A percentile compares a stretch with the other conserved stretches of the same genome.
phyloP scores from a whole-genome alignment of 768 basidiomycete species.

The Candolleomyces aberdarensis region DNA sequence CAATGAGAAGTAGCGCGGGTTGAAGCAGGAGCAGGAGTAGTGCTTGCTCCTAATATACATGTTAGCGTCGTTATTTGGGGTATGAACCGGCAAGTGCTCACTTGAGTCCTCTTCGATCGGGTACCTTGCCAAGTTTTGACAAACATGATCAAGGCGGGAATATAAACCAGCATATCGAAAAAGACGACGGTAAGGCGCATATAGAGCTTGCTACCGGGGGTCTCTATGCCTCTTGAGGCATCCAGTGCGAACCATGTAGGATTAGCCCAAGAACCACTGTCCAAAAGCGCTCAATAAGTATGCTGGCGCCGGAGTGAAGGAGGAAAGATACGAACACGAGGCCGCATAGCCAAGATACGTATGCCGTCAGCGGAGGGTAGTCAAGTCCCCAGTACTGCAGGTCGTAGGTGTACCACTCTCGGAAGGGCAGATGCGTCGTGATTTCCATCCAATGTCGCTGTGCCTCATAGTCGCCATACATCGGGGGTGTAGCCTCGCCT shows the following conservation, averaged over 20 bases:
- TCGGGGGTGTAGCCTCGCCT: conserved; percentile 73
- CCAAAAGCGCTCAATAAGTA: not conserved
- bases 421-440: conserved; percentile 69
- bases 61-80: not conserved
- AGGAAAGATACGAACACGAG: conserved; percentile 49
- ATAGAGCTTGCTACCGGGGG: conserved; percentile 60
- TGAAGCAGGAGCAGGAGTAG: conserved; percentile 74
- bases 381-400: conserved; percentile 92
- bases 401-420: conserved; percentile 87
- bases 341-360: conserved; percentile 83
- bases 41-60: conserved; percentile 51
- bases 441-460: conserved; percentile 96
- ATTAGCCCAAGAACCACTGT: conserved; percentile 37
- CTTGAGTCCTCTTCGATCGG: conserved; percentile 78
- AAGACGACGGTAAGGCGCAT: conserved; percentile 77
- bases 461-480: conserved; percentile 92
- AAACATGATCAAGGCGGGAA: conserved; percentile 71
- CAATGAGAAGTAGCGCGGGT: conserved; percentile 80
- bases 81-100: conserved; percentile 26
- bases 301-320: not conserved
- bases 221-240: conserved; percentile 71
- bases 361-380: conserved; percentile 92
- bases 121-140: conserved; percentile 60
- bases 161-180: conserved; percentile 69
- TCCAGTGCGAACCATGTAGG: conserved; percentile 70